Evolutionary conservation across 441 rosid genomes (phyloP).

Genomic region (Bruguiera hainesii): DNA sequence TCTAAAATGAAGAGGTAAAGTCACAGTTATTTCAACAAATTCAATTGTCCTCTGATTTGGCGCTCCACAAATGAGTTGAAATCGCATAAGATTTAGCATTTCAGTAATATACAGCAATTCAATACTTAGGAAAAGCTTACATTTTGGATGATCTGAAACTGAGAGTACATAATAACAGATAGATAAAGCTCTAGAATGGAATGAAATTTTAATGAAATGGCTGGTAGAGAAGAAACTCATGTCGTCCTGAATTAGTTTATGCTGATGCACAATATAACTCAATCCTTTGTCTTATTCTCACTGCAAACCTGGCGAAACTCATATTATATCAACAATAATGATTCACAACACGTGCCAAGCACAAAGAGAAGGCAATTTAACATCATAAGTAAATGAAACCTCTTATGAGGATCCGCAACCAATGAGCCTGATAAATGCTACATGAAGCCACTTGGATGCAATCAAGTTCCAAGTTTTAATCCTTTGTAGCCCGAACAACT

Average conservation of each 20-base stretch:
- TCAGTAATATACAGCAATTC: slow-evolving; percentile 11
- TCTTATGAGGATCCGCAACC: slow-evolving; percentile 17
- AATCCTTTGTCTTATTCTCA: slow-evolving; percentile 11
- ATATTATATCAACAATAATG: slow-evolving; percentile 9
- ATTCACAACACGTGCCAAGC: neutral
- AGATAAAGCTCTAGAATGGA: neutral
- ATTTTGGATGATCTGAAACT: neutral
- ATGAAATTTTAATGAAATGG: neutral
- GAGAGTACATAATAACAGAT: slow-evolving; percentile 3
- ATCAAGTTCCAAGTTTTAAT: slow-evolving; percentile 26
- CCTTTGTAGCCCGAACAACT: slow-evolving; percentile 68
- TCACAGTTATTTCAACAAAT: too few species aligned
- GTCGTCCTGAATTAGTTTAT: slow-evolving; percentile 16
- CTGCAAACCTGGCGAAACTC: slow-evolving; percentile 11
- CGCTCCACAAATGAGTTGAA: neutral
- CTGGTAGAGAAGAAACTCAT: slow-evolving; percentile 19
- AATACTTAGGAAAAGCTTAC: slow-evolving; percentile 15
- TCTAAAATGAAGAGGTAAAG: neutral
- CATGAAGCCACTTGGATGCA: slow-evolving; percentile 7
- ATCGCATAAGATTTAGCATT: neutral
- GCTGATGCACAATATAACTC: slow-evolving; percentile 10
- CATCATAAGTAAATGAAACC: slow-evolving; percentile 16
- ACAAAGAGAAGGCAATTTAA: neutral
- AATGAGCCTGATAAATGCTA: slow-evolving; percentile 3
- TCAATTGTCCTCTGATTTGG: too few species aligned